phyloP scores from a whole-genome alignment of 2,329 filamentous ascomycete genomes.

The Neonectria magnoliae region DNA sequence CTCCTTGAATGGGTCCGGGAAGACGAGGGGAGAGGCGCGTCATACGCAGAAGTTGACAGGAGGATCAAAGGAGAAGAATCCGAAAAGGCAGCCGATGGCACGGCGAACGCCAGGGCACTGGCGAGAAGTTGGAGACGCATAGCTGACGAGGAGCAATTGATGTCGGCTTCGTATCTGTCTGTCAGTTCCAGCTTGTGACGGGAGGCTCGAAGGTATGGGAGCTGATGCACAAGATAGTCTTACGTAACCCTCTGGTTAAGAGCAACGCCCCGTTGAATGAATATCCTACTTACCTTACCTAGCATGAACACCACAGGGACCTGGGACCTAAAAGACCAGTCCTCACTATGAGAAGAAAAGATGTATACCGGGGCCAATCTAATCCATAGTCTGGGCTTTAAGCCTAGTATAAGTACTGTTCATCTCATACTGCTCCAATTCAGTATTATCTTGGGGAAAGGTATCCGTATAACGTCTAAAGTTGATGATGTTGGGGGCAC shows the following conservation, averaged over 20 bases:
- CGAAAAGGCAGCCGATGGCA: constrained; percentile 76
- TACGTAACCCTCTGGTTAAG: constrained; percentile 43
- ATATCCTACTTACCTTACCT: not conserved
- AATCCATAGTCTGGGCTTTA: too few species aligned
- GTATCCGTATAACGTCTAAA: too few species aligned
- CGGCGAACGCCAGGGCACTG: constrained; percentile 63
- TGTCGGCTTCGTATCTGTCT: constrained; percentile 39
- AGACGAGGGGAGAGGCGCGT: constrained; percentile 20
- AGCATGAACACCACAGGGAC: too few species aligned
- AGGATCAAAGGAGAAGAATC: constrained; percentile 91
- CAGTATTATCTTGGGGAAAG: too few species aligned
- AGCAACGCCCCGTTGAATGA: constrained; percentile 34
- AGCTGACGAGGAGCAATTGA: constrained; percentile 41
- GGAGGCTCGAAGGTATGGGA: constrained; percentile 31
- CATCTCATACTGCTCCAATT: too few species aligned
- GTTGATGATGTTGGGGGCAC: too few species aligned
- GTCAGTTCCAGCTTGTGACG: constrained; percentile 40
- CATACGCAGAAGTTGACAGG: constrained; percentile 85
- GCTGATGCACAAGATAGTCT: constrained; percentile 39
- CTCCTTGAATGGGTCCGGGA: constrained; percentile 29
- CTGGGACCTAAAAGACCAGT: too few species aligned
- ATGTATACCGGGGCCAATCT: too few species aligned
- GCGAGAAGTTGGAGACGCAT: constrained; percentile 67
- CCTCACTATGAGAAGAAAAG: too few species aligned
- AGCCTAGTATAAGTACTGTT: too few species aligned